Evolutionary conservation across 495 filamentous ascomycete genomes (phyloP), one percentile per base, ranked within the genome.

Genomic region (Aspergillus bridgeri): DNA sequence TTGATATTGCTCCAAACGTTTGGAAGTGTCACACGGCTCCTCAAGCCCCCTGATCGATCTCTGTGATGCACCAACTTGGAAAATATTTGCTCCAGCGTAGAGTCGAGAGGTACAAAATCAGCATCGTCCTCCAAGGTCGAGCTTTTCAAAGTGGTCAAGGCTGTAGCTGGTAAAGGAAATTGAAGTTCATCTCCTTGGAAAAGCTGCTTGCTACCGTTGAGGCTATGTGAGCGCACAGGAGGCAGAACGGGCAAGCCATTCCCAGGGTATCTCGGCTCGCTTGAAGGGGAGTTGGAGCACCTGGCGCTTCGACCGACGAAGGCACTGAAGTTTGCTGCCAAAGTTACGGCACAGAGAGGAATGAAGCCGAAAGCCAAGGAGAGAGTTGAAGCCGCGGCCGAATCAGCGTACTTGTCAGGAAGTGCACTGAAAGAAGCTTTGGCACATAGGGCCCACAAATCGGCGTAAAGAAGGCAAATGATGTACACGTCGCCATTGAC

Each of bases 401-500:
- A 38, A 25, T 44, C 38, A 5, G 13, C 18, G 19, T 45, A 13
- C 6, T 24, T 48, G 6, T 58, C 58, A 24, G 48, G 20, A 5
- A n/a, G 43, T 3, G 33, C 7, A 22, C 25, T 23, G 24, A 63
- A 65, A 8, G 64, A 65, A 20, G 64, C 50, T 44, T 65, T 68
- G n/a, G 51, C 57, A 61, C 69, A 72, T 3, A 70, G 63, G 23
- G 69, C 67, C 69, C 69, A 72, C 33, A 68, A 45, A 48, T 72
- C 69, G 15, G 69, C 67, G 53, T 68, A 72, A 23, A 72, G 45
- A 11, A 56, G 61, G 25, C 63, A 68, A 38, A 72, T 57, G 22
- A 72, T 56, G 48, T 64, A 70, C 1, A 70, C 42, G 24, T 70
- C 67, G 18, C 69, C 69, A 46, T 48, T 42, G 8, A 50, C 27